A percentile compares a stretch with the other conserved stretches of the same genome.
These are phyloP conservation scores for Xylaria sp. DNA, from an alignment of 2,329 filamentous ascomycete species.

Conservation along the genomic window DNA sequence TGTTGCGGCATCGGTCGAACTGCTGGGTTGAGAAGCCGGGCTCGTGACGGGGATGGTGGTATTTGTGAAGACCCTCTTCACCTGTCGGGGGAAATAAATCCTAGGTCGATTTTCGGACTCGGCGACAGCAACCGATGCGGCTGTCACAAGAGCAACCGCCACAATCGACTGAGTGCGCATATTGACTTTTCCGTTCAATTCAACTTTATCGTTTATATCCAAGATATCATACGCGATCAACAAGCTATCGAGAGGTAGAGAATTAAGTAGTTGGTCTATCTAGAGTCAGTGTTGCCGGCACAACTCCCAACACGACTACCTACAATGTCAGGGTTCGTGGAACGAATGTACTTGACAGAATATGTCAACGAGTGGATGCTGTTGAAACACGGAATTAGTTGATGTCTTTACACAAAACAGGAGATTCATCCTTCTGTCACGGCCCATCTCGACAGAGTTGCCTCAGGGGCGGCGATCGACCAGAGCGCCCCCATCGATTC, in stretches of 20 bases:
- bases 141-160: conserved; percentile 46
- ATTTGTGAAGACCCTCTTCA: conserved; percentile 48
- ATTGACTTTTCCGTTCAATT: conserved; percentile 31
- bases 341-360: conserved; percentile 56
- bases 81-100: conserved; percentile 51
- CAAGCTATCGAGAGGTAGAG: conserved; percentile 12
- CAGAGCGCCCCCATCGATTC: not conserved
- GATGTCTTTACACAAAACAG: conserved; percentile 13
- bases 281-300: conserved; percentile 26
- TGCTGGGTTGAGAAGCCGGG: conserved; percentile 32
- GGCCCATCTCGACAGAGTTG: not conserved
- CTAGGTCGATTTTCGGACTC: conserved; percentile 45
- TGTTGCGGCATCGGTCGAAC: conserved; percentile 23
- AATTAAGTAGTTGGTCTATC: conserved; percentile 32
- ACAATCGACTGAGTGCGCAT: conserved; percentile 42
- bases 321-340: conserved; percentile 47
- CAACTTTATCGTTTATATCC: conserved; percentile 21
- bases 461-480: not conserved
- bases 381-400: conserved; percentile 28
- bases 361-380: conserved; percentile 50
- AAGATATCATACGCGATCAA: conserved; percentile 19
- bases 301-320: conserved; percentile 33
- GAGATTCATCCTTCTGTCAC: not conserved
- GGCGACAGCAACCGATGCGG: conserved; percentile 45
- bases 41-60: conserved; percentile 40